Conservation (phyloP, 2,329 filamentous ascomycete species). For the Pyrenophora teres region DNA sequence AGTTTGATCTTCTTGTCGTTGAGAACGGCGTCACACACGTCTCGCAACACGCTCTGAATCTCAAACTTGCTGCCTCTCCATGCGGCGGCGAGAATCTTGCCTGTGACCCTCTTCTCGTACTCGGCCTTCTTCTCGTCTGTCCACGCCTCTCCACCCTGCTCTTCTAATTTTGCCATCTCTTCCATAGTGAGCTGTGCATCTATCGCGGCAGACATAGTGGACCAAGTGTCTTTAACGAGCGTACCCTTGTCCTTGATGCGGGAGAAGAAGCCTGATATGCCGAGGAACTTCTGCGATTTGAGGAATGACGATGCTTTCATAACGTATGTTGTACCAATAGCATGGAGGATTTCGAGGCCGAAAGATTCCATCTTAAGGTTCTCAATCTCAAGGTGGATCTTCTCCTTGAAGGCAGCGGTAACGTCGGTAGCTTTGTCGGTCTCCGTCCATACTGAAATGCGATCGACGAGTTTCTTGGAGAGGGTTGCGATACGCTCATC, state of each 20-base stretch:
- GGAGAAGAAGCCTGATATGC: constrained; percentile 92
- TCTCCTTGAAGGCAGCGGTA: constrained; percentile 87
- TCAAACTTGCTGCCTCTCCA: constrained; percentile 98
- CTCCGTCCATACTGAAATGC: constrained; percentile 94
- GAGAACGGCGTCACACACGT: constrained; percentile 89
- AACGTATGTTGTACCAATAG: constrained; percentile 88
- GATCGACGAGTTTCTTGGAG: constrained; percentile 81
- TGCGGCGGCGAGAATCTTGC: constrained; percentile 95
- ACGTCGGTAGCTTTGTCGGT: constrained; percentile 88
- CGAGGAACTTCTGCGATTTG: constrained; percentile 95
- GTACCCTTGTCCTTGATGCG: constrained; percentile 95
- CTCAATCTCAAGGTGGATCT: constrained; percentile 92
- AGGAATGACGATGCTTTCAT: constrained; percentile 85
- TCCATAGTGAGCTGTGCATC: constrained; percentile 98
- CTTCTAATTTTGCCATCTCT: constrained; percentile 96
- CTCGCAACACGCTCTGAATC: constrained; percentile 92
- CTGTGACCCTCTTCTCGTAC: constrained; percentile 93
- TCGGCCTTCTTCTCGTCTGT: constrained; percentile 96
- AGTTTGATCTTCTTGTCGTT: constrained; percentile 78
- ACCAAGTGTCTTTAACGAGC: constrained; percentile 97
- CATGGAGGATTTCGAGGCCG: constrained; percentile 92
- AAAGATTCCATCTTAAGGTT: constrained; percentile 99
- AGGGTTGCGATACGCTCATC: constrained; percentile 89
- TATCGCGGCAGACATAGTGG: constrained; percentile 92
- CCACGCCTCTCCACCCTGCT: constrained; percentile 95